phyloP scores from a whole-genome alignment of 805 yeast species.

The Jamesozyma jinghongensis region DNA sequence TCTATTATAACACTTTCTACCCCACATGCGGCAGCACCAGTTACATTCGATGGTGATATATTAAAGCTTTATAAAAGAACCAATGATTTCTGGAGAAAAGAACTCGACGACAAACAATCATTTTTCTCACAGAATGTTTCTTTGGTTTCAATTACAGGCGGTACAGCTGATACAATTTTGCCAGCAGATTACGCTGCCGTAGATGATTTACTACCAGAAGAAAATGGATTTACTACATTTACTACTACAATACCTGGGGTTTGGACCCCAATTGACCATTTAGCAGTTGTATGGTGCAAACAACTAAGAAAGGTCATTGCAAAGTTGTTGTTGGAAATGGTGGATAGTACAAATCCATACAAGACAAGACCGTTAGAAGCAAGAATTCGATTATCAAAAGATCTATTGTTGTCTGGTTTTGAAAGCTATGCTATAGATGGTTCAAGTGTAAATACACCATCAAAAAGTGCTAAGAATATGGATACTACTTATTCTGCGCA shows the following conservation, averaged over 20 bases:
- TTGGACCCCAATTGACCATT: constrained; percentile 91
- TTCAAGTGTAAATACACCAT: not conserved
- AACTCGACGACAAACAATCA: constrained; percentile 32
- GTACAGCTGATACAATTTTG: constrained; percentile 61
- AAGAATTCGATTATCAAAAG: constrained; percentile 52
- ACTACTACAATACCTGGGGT: constrained; percentile 83
- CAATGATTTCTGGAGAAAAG: constrained; percentile 73
- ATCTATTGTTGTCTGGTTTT: constrained; percentile 44
- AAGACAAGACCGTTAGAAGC: constrained; percentile 45
- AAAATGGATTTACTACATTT: constrained; percentile 74
- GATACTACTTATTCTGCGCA: constrained; percentile 4
- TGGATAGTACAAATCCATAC: constrained; percentile 38
- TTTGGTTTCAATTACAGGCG: constrained; percentile 83
- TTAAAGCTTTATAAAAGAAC: constrained; percentile 62
- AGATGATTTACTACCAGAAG: constrained; percentile 58
- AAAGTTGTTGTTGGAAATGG: constrained; percentile 47
- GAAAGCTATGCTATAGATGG: constrained; percentile 33
- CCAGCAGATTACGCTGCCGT: constrained; percentile 87
- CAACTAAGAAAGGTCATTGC: constrained; percentile 66
- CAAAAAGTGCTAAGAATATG: not conserved
- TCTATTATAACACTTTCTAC: constrained; percentile 80
- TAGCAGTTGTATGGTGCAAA: constrained; percentile 95
- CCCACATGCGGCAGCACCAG: constrained; percentile 88
- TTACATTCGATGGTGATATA: constrained; percentile 86
- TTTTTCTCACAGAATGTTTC: constrained; percentile 41